Evolutionary conservation across 129 eudicot species (phyloP).

Genomic region (Arctium minus): DNA sequence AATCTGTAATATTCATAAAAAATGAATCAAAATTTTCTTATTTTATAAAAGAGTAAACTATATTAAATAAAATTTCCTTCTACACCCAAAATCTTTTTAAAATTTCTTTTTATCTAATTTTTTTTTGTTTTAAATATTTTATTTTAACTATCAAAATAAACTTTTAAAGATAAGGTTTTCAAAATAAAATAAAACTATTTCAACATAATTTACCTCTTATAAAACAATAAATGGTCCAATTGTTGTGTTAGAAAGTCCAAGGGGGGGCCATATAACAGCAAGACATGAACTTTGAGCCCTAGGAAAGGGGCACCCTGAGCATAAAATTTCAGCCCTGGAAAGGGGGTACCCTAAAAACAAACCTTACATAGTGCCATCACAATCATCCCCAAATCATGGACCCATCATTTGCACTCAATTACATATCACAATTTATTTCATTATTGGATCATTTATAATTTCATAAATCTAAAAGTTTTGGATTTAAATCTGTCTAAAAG

Average conservation of each 20-base stretch:
- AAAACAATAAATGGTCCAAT: background rate
- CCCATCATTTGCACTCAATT: background rate
- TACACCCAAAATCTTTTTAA: no score
- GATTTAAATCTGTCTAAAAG: background rate
- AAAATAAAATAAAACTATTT: no score
- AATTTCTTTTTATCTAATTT: no score
- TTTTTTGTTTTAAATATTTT: no score
- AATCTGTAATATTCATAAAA: background rate
- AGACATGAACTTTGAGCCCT: background rate
- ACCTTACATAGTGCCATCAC: background rate
- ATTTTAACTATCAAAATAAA: no score
- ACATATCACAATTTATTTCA: background rate
- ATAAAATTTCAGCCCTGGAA: background rate
- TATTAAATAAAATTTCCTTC: background rate
- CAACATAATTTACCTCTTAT: no score
- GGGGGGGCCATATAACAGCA: background rate
- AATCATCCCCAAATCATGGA: background rate
- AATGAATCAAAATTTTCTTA: background rate
- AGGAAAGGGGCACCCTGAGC: background rate
- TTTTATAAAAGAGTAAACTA: background rate
- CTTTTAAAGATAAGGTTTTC: no score
- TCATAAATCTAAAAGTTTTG: background rate
- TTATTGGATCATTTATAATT: background rate
- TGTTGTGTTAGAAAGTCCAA: background rate
- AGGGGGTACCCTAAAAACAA: background rate